Evolutionary conservation across 495 filamentous ascomycete genomes (phyloP), one percentile per base, ranked within the genome.

Genomic region (Hyphodiscus hymeniophilus): DNA sequence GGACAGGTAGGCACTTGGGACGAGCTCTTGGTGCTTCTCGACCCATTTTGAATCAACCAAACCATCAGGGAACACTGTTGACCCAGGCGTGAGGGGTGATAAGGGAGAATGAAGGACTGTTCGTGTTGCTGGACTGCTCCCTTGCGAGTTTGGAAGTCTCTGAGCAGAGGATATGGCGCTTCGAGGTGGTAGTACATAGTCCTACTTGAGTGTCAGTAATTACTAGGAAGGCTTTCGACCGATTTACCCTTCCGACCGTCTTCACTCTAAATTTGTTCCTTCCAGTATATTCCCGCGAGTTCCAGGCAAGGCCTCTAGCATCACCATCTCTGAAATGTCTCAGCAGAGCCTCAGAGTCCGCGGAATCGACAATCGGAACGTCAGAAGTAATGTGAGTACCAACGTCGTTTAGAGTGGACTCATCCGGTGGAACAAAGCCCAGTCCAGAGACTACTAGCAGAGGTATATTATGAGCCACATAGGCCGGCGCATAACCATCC

Each of bases 401-500:
- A 26, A 70, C 75, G 48, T 84, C 79, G 34, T 68, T 68, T 17
- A 87, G 63, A 3, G 76, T 63, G 4, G 76, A 68, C 31, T 80
- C 77, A 15, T 47, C 45, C 2, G 56, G 49, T 2, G 23, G 13
- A 16, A 44, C 52, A 28, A 77, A 20, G 15, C 38, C 74, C 4
- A 94, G 71, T 6, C 89, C 89, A 18, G 85, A 87, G 22, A 92
- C 72, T 17, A 94, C 63, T 48, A 95, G 66, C 30, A 92, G 74
- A 13, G 89, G 89, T 48, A 87, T 69, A 61, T 87, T 88, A 66
- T 89, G 88, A 63, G 79, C 75, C 66, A 90, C 69, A 66, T 88
- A 91, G 59, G 82, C 80, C 54, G 72, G 62, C 32, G 89, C 87
- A 66, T 92, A 95, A 51, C 79, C 88, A 69, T 95, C 88, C 89